phyloP scores from a whole-genome alignment of 495 filamentous ascomycete genomes.

The Talaromyces stipitatus region DNA sequence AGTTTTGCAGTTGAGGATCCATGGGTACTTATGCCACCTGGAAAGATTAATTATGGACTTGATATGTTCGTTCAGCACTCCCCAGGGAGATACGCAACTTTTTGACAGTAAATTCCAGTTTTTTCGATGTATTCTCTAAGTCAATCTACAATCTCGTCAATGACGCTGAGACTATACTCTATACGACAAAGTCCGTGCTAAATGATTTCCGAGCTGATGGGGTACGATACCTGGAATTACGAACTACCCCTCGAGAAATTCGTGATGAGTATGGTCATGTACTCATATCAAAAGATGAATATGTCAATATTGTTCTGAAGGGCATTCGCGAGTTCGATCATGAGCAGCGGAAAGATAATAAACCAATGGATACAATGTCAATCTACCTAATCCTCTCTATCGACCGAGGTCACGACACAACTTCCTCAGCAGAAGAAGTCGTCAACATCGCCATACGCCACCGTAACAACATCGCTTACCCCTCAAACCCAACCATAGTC shows the following conservation, averaged over 20 bases:
- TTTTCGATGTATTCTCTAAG: conserved; percentile 71
- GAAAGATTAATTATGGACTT: conserved; percentile 53
- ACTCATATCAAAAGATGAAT: conserved; percentile 48
- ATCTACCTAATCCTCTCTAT: conserved; percentile 67
- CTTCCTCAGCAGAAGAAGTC: conserved; percentile 47
- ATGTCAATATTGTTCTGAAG: conserved; percentile 56
- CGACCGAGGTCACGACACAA: conserved; percentile 54
- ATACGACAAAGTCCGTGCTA: conserved; percentile 64
- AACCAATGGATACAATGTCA: conserved; percentile 28
- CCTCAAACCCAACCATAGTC: conserved; percentile 52
- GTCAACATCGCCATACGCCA: conserved; percentile 56
- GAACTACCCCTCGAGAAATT: conserved; percentile 67
- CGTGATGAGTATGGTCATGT: conserved; percentile 22
- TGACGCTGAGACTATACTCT: conserved; percentile 45
- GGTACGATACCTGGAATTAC: conserved; percentile 72
- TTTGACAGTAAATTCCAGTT: conserved; percentile 26
- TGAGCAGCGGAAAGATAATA: not conserved
- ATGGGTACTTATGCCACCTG: conserved; percentile 55
- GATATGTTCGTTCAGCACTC: not conserved
- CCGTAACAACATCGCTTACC: conserved; percentile 36
- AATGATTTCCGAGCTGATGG: conserved; percentile 62
- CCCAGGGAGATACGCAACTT: conserved; percentile 7
- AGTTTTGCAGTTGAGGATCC: conserved; percentile 55
- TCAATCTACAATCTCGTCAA: conserved; percentile 71
- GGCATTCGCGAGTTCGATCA: conserved; percentile 43